Evolutionary conservation across 345 rosid species (phyloP).

Genomic region (Citrus sinensis): DVS_A1.0 CM039163.1:41358001-41358500

Average conservation of each 20-base stretch:
- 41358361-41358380: neutral
- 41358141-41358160: neutral
- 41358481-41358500: neutral
- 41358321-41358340: neutral
- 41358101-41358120: neutral
- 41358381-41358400: neutral
- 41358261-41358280: neutral
- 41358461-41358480: neutral
- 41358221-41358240: neutral
- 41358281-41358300: neutral
- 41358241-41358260: neutral
- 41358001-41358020: slow-evolving; percentile 88
- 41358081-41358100: neutral
- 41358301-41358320: neutral
- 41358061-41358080: neutral
- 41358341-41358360: neutral
- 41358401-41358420: neutral
- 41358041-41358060: neutral
- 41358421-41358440: neutral
- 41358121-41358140: neutral
- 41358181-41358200: neutral
- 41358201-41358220: neutral
- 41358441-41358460: neutral
- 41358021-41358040: neutral
- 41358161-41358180: neutral